Evolutionary conservation across 805 yeast genomes (phyloP).

Genomic region (Myxozyma monticola): DNA sequence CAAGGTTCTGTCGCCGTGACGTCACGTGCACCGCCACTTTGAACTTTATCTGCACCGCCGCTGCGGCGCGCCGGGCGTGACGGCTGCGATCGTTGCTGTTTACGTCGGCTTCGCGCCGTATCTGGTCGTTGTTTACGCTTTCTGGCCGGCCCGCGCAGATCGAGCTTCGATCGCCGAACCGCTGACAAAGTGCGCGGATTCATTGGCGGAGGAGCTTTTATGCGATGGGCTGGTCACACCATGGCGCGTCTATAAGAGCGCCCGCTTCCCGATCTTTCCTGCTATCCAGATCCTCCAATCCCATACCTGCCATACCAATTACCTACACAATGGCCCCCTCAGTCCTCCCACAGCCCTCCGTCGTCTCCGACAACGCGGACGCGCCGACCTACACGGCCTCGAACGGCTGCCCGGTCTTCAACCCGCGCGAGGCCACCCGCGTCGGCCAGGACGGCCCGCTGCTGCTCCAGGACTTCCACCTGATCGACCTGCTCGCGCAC

Average conservation of each 20-base stretch:
- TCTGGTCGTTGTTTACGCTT: no score
- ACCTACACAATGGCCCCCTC: slow-evolving; percentile 17
- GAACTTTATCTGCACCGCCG: no score
- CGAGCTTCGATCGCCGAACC: no score
- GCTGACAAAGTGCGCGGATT: no score
- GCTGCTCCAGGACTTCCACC: slow-evolving; percentile 58
- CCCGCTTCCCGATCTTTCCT: not conserved
- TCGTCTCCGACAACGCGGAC: slow-evolving; percentile 6
- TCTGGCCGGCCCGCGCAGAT: no score
- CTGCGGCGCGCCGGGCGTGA: no score
- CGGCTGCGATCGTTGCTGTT: no score
- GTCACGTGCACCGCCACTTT: no score
- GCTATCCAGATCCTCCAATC: not conserved
- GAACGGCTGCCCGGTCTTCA: slow-evolving; percentile 56
- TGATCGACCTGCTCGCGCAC: slow-evolving; percentile 57
- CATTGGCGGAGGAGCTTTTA: no score
- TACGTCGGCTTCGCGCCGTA: no score
- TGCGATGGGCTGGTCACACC: no score
- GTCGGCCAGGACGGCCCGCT: slow-evolving; percentile 59
- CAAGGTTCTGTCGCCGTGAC: no score
- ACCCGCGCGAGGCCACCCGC: slow-evolving; percentile 56
- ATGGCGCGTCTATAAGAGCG: not conserved
- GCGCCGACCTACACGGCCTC: slow-evolving; percentile 46
- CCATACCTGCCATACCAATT: not conserved
- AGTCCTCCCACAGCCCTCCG: slow-evolving; percentile 8